Evolutionary conservation across 805 yeast genomes (phyloP).

Genomic region (Nakazawaea holstii): DNA sequence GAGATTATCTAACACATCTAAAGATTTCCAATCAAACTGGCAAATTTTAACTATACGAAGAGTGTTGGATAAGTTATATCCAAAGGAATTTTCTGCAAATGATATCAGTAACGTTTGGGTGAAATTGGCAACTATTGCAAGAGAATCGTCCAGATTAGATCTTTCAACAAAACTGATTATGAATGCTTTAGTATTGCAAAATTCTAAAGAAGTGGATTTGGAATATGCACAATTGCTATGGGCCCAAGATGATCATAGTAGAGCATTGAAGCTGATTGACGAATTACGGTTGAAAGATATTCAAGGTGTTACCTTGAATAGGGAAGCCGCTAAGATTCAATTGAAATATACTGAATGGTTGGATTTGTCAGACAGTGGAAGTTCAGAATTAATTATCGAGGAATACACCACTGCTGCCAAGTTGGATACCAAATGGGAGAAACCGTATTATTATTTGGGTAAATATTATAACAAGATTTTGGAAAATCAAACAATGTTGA

Average conservation of each 20-base stretch:
- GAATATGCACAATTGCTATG: constrained; percentile 82
- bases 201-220: constrained; percentile 46
- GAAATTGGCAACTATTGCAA: constrained; percentile 55
- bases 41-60: constrained; percentile 55
- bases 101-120: constrained; percentile 50
- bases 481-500: constrained; percentile 48
- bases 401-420: constrained; percentile 60
- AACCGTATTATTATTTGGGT: constrained; percentile 77
- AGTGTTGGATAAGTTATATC: constrained; percentile 25
- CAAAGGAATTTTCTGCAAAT: constrained; percentile 12
- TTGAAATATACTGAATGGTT: constrained; percentile 85
- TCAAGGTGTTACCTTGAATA: constrained; percentile 1
- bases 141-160: constrained; percentile 65
- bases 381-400: constrained; percentile 63
- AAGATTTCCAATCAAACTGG: constrained; percentile 56
- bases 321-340: constrained; percentile 40
- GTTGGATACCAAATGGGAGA: constrained; percentile 60
- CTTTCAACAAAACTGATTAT: constrained; percentile 65
- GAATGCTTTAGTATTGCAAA: constrained; percentile 41
- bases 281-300: not conserved
- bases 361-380: constrained; percentile 77
- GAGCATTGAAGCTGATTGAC: constrained; percentile 55
- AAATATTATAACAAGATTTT: constrained; percentile 70
- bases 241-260: constrained; percentile 83
- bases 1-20: constrained; percentile 31